phyloP scores from a whole-genome alignment of 805 yeast species.

The Saccharomycopsis fermentans region DNA sequence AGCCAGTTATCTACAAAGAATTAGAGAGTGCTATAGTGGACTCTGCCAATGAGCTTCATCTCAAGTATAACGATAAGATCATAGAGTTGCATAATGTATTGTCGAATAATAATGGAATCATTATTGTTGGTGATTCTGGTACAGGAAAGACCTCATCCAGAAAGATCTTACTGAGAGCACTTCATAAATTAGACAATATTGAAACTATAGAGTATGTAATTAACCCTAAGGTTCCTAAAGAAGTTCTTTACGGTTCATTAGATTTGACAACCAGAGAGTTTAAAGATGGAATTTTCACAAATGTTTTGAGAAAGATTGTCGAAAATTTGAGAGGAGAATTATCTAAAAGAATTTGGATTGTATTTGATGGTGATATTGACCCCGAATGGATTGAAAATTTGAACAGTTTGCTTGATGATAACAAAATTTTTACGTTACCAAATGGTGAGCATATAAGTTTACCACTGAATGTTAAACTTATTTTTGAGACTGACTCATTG shows the following conservation, averaged over 20 bases:
- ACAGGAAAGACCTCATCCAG: conserved; percentile 60
- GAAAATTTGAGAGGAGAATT: conserved; percentile 49
- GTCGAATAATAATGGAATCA: conserved; percentile 62
- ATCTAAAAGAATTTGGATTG: conserved; percentile 54
- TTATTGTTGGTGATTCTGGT: conserved; percentile 70
- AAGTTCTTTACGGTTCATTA: conserved; percentile 54
- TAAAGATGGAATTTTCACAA: conserved; percentile 80
- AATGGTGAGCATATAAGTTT: conserved; percentile 76
- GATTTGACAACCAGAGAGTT: conserved; percentile 80
- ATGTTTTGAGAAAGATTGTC: conserved; percentile 46
- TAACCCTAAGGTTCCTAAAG: conserved; percentile 72
- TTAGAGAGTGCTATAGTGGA: conserved; percentile 24
- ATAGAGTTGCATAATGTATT: conserved; percentile 55
- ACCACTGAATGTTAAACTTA: conserved; percentile 50
- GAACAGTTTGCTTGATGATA: conserved; percentile 87
- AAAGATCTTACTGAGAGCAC: conserved; percentile 36
- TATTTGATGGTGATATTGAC: conserved; percentile 89
- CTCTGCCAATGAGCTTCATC: conserved; percentile 27
- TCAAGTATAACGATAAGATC: conserved; percentile 35
- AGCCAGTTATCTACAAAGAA: conserved; percentile 21
- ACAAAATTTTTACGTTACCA: conserved; percentile 68
- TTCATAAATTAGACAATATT: conserved; percentile 27
- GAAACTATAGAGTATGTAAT: conserved; percentile 38
- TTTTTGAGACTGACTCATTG: conserved; percentile 70
- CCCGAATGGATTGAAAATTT: conserved; percentile 90